phyloP scores from a whole-genome alignment of 257 asterid genomes.

The Euphrasia confusa region DNA sequence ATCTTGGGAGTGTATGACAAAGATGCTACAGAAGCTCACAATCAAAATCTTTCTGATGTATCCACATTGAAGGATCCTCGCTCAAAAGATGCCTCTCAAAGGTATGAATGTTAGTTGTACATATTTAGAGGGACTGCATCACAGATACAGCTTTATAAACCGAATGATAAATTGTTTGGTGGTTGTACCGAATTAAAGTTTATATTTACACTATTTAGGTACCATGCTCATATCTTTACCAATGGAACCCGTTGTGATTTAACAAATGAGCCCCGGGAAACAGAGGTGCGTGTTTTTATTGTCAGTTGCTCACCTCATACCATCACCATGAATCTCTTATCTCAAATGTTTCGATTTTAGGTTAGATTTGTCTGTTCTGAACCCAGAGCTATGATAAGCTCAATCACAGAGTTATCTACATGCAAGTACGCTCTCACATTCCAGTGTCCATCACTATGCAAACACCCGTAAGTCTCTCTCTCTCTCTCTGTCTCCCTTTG shows the following conservation, averaged over 20 bases:
- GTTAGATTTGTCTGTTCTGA: slow-evolving; percentile 96
- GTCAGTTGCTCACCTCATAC: slow-evolving; percentile 10
- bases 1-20: slow-evolving; percentile 78
- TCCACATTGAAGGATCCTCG: slow-evolving; percentile 92
- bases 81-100: slow-evolving; percentile 96
- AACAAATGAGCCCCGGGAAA: slow-evolving; percentile 88
- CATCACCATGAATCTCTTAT: slow-evolving; percentile 16
- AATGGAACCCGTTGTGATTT: slow-evolving; percentile 91
- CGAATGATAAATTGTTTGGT: slow-evolving; percentile 6
- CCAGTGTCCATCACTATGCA: slow-evolving; percentile 94
- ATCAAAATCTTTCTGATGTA: slow-evolving; percentile 71
- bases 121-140: slow-evolving; percentile 1
- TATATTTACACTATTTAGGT: slow-evolving; percentile 41
- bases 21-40: slow-evolving; percentile 74
- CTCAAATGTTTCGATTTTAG: slow-evolving; percentile 41
- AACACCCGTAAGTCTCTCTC: slow-evolving; percentile 80
- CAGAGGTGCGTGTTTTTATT: slow-evolving; percentile 55
- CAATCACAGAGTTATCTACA: slow-evolving; percentile 89
- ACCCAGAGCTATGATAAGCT: slow-evolving; percentile 89
- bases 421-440: slow-evolving; percentile 96
- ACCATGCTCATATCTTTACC: slow-evolving; percentile 79
- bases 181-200: slow-evolving; percentile 14
- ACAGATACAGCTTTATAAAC: slow-evolving; percentile 16
- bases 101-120: slow-evolving; percentile 41
- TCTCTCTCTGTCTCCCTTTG: slow-evolving; percentile 8